A percentile compares a stretch with the other conserved stretches of the same genome.
Conservation (phyloP, 2,329 filamentous ascomycete species). For the Trichoderma koningii region DNA sequence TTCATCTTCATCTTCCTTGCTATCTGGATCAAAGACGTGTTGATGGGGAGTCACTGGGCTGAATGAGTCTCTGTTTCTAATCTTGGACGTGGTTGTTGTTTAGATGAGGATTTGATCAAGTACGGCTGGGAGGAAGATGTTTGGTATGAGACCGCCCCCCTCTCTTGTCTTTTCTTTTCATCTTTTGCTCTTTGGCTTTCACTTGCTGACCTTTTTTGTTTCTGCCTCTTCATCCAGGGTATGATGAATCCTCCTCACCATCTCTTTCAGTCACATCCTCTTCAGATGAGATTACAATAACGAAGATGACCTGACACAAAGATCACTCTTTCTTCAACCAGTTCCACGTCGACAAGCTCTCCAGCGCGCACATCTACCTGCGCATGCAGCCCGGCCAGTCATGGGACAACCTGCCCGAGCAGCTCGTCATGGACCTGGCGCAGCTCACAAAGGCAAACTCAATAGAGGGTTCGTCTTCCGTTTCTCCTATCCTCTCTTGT, state of each 20-base stretch:
- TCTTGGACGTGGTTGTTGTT: not conserved
- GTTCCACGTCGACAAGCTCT: constrained; percentile 98
- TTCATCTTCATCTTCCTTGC: too few relatives aligned
- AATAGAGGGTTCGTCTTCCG: constrained; percentile 68
- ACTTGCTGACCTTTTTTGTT: constrained; percentile 11
- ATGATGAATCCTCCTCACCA: constrained; percentile 14
- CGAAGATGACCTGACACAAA: not conserved
- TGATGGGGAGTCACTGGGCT: not conserved
- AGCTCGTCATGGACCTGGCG: constrained; percentile 82
- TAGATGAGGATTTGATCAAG: constrained; percentile 96
- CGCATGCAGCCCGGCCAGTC: constrained; percentile 74
- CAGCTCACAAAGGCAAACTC: constrained; percentile 98
- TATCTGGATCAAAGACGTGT: not conserved
- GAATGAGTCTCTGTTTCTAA: not conserved
- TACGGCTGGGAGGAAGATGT: constrained; percentile 94
- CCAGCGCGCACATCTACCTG: constrained; percentile 94
- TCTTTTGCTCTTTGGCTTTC: not conserved
- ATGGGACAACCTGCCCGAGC: constrained; percentile 79
- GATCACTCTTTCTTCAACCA: constrained; percentile 38
- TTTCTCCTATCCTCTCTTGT: not conserved
- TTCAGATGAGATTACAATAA: too few relatives aligned
- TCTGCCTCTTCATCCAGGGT: constrained; percentile 33
- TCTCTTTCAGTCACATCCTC: not conserved
- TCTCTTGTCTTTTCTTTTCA: not conserved
- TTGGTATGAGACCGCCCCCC: constrained; percentile 62